Evolutionary conservation across 805 yeast species (phyloP), one percentile per base, ranked within the genome.

Genomic region (Candida jianshihensis): DNA sequence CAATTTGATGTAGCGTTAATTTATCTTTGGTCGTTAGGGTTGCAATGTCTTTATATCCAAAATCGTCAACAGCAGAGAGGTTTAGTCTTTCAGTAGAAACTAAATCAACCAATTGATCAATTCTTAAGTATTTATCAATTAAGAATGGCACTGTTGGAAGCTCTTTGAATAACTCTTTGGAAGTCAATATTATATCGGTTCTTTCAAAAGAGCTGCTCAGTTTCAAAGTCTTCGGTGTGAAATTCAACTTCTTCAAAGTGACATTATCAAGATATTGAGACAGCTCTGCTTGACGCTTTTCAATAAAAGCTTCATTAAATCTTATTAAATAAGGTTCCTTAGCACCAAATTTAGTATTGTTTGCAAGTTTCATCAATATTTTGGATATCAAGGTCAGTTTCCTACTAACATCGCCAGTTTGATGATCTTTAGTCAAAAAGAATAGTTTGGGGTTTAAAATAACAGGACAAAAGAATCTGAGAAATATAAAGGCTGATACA

Each of bases 401-500:
- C 40, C 95, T 68, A 44, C 87, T 89, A 2, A 78, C 68, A 10
- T 68, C 67, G 2, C 88, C 86, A 8, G 78, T 69, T 40, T 87
- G 86, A 47, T 84, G 90, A 26, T 73, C 67, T 35, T 73, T 70
- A 1, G 86, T 74, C 34, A 92, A 63, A 41, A 79, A 78, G 56
- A 87, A 88, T 33, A 89, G 58, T 49, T 86, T 87, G 0, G 98
- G 98, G 50, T 87, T 89, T 52, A 92, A 61, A 20, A 90, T 73
- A 0, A 96, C 95, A 0, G 98, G 97, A 49, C 96, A 88, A 44
- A 88, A 73, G 57, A 81, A 85, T 41, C 96, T 65, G 41, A 90
- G 61, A 54, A 90, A 92, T 11, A 90, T 62, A 49, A 92, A 84
- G 1, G 96, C 88, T 16, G 92, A 73, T 22, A 89, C 61, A 34